These are phyloP conservation scores for Ricinus communis DNA, from an alignment of 345 rosid species.

Conservation along the genomic window DNA sequence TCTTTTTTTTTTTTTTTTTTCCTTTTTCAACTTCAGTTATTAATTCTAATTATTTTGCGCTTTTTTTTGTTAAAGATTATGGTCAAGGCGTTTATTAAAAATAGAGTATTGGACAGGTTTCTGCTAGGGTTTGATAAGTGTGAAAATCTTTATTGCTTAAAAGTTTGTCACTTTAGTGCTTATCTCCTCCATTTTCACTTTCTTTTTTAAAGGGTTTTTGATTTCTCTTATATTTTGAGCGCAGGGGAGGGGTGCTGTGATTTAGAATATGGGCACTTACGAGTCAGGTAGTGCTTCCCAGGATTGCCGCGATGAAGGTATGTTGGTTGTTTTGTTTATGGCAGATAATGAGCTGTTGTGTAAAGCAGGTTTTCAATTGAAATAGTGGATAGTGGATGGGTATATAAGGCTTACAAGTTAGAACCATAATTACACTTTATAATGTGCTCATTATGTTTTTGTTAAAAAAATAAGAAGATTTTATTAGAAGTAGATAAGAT, in stretches of 20 bases:
- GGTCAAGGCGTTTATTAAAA: not conserved
- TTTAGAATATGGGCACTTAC: slow-evolving; percentile 34
- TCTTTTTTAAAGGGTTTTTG: no score
- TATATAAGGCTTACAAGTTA: no score
- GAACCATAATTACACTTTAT: no score
- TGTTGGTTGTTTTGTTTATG: slow-evolving; percentile 15
- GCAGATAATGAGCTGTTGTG: not conserved
- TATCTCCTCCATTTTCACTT: not conserved
- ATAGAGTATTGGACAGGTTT: not conserved
- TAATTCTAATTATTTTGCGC: not conserved
- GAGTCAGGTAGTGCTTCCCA: slow-evolving; percentile 38
- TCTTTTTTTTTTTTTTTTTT: not conserved
- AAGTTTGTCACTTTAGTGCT: not conserved
- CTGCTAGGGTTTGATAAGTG: not conserved
- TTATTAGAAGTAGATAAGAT: no score
- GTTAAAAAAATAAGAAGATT: no score
- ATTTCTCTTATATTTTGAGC: not conserved
- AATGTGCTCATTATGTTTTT: no score
- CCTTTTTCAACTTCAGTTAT: no score
- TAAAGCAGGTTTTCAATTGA: no score
- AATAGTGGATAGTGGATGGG: no score
- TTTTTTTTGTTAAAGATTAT: not conserved
- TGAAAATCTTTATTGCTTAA: not conserved
- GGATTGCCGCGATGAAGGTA: slow-evolving; percentile 48
- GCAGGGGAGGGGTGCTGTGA: not conserved